Base-by-base conservation (phyloP, 179 eudicot species). In the Heliamphora pulchella region DNA sequence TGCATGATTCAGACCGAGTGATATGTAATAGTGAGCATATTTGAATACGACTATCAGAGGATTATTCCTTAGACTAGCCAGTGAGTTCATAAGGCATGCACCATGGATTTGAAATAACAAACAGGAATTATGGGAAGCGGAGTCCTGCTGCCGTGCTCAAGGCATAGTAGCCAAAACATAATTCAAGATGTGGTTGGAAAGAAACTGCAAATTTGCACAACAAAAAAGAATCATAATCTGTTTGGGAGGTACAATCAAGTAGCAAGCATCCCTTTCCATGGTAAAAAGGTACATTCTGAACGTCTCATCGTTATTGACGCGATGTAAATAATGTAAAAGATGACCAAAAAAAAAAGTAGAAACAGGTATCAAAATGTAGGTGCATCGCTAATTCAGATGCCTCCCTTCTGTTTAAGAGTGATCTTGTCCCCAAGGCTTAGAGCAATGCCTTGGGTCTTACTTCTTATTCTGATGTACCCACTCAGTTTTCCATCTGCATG, bases 351-450 rank as follows among this genome's bases (percentile, higher is more conserved):
- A 79, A 78, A 81, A 75, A 54, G 14, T 22, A 79, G 44, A 51
- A 76, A 22, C 47, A 77, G 41, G 62, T 78, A 54, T 54, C 66
- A 66, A 76, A 75, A 76, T 75, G 67, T 50, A 51, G 31, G 50
- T 74, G 75, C 77, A 71, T 86, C 20, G 44, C 67, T 39, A 61
- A 71, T 66, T 85, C 84, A 87, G 75, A 86, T 78, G 50, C 86
- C 85, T 76, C 93, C 91, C 83, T 88, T 90, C 81, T 88, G 93
- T 81, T 91, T 88, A 2, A 91, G 87, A 17, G 91, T 90, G 82
- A 92, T 96, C 89, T 96, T 96, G 88, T 96, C 98, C 67, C 99
- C 99, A 39, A 94, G 91, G 85, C 97, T 91, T 41, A 93, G 89
- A 74, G 95, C 98, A 54, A 96, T 92, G 61, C 98, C 98, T 83